These are phyloP conservation scores for Fusarium dimerum DNA, from an alignment of 2,329 filamentous ascomycete species.

Conservation along the genomic window DNA sequence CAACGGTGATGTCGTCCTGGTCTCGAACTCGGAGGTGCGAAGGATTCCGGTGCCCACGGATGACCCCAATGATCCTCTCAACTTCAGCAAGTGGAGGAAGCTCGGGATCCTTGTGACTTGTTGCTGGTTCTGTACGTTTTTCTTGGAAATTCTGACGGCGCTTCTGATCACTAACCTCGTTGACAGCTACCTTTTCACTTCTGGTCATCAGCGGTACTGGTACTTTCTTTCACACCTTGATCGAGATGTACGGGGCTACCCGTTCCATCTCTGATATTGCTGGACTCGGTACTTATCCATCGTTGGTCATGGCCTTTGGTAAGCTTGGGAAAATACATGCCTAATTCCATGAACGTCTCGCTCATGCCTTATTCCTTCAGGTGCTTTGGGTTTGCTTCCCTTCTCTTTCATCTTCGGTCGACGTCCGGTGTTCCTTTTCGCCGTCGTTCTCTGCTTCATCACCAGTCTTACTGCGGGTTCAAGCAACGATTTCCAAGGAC, in stretches of 20 bases:
- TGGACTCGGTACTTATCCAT: conserved; percentile 2
- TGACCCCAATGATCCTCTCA: conserved; percentile 7
- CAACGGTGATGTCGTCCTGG: background rate
- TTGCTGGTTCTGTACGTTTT: conserved; percentile 5
- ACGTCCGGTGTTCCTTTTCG: conserved; percentile 1
- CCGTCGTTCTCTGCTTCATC: background rate
- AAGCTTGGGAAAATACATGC: background rate
- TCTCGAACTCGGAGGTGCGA: background rate
- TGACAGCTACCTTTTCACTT: conserved; percentile 1
- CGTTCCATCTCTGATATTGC: background rate
- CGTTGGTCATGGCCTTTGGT: conserved; percentile 4
- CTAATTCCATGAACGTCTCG: background rate
- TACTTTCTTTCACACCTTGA: conserved; percentile 3
- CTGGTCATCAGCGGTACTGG: background rate
- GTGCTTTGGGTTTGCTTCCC: conserved; percentile 1
- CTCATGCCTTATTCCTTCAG: background rate
- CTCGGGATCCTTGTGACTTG: conserved; percentile 1
- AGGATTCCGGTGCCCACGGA: conserved; percentile 3
- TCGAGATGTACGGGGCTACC: background rate
- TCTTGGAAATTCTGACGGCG: too few relatives aligned
- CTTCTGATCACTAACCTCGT: background rate
- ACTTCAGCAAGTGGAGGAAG: conserved; percentile 5
- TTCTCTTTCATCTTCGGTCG: conserved; percentile 3
- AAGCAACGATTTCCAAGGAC: background rate
- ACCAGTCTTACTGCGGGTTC: background rate